phyloP scores from a whole-genome alignment of 73 alveolate genomes.

The Durusdinium trenchii region DNA sequence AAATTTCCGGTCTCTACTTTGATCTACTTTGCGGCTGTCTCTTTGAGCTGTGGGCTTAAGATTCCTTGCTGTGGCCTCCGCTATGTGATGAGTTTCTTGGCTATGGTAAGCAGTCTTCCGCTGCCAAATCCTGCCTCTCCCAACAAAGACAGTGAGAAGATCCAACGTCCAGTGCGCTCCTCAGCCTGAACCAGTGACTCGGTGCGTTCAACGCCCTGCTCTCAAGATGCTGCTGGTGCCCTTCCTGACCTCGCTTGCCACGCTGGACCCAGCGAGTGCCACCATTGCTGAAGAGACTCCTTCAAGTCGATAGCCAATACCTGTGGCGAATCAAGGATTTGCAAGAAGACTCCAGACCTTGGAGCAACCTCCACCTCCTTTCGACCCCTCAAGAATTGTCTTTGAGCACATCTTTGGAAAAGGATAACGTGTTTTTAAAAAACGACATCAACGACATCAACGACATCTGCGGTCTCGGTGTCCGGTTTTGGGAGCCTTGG shows the following conservation, averaged over 20 bases:
- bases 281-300: constrained; percentile 49
- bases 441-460: background rate
- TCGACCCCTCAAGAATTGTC: background rate
- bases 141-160: no score
- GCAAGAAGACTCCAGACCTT: background rate
- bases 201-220: no score
- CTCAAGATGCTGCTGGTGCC: no score
- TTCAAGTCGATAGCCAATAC: background rate
- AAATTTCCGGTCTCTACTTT: no score
- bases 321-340: background rate
- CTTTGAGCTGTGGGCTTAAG: no score
- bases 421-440: background rate
- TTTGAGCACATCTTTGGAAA: background rate
- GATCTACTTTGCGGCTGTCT: no score
- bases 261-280: constrained; percentile 45
- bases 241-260: constrained; percentile 47
- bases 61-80: no score
- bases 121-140: no score
- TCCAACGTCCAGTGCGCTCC: no score
- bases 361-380: background rate
- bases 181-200: no score
- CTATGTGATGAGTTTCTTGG: no score
- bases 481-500: background rate
- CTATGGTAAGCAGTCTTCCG: no score
- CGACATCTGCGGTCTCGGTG: background rate